Evolutionary conservation across 2,329 filamentous ascomycete species (phyloP), one percentile per base, ranked within the genome.

Genomic region (Trichoderma brevicompactum): DNA sequence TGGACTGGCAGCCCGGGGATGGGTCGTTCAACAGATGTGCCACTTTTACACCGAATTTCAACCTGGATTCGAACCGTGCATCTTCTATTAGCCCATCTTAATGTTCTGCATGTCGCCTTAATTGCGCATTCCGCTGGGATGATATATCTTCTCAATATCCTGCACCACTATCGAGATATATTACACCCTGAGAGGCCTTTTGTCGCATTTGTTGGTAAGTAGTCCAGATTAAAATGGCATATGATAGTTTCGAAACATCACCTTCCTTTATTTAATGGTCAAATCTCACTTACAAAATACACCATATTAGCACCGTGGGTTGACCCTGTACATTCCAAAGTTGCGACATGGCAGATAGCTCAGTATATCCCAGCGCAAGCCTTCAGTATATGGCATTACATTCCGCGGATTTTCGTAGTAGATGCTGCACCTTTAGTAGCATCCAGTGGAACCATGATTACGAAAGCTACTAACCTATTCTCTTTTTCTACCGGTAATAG

Each of bases 121-220:
- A 32, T 60, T 40, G 36, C 56, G 17, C 56, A 60, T 60, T 60
- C 56, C 10, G 44, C 44, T 17, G 56, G 56, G 13, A 48, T 19
- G 19, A 38, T 60, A 9, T 60, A 60, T 17, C 15, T 60, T 3
- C 44, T 60, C 9, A 60, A 60, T 34, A 40, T 43, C 4, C 15
- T 60, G 56, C 44, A 60, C 23, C 28, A 60, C 17, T n/a, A 60
- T 28, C 56, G 56, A n/a, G 1, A 60, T 17, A n/a, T 60, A 19
- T 7, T 60, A 8, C 56, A 60, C 17, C 56, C 56, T 5, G 43
- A 60, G 9, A 32, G 17, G 15, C 56, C 56, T 12, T 60, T 48
- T 49, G 44, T 49, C n/a, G 44, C 56, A 9, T 28, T 60, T 2
- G 17, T 60, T 17, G 56, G 56, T 60, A 40, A 4, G 56, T 40